A percentile compares a stretch with the other conserved stretches of the same genome.
These are phyloP conservation scores for Termitomyces sp. DNA, from an alignment of 768 basidiomycete species.

Conservation along the genomic window DNA sequence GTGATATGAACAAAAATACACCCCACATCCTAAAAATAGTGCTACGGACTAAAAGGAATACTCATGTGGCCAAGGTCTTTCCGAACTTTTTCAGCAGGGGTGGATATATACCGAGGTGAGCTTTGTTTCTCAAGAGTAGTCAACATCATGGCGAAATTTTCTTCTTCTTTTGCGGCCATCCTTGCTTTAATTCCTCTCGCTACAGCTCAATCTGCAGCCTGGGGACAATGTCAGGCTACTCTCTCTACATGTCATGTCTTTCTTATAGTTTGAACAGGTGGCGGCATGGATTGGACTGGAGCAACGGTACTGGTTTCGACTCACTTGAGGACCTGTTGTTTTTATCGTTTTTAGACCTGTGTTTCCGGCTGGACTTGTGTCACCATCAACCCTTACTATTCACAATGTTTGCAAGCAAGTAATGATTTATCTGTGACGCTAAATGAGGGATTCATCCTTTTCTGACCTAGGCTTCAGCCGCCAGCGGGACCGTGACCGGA, in stretches of 20 bases:
- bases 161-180: slow-evolving; percentile 20
- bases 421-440: neutral
- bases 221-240: slow-evolving; percentile 28
- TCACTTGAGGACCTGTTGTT: neutral
- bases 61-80: slow-evolving; percentile 9
- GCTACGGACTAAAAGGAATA: neutral
- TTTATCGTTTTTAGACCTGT: slow-evolving; percentile 24
- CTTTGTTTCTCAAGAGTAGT: neutral
- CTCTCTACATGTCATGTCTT: neutral
- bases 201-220: slow-evolving; percentile 21
- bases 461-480: slow-evolving; percentile 1
- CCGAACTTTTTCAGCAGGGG: slow-evolving; percentile 9
- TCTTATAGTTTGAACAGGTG: slow-evolving; percentile 11
- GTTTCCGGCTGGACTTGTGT: slow-evolving; percentile 33
- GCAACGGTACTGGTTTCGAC: slow-evolving; percentile 18
- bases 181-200: slow-evolving; percentile 18
- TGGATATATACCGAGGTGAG: slow-evolving; percentile 2
- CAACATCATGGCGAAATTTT: slow-evolving; percentile 15
- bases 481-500: slow-evolving; percentile 4
- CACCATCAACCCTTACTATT: slow-evolving; percentile 34
- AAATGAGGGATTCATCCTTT: neutral
- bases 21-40: neutral
- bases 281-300: slow-evolving; percentile 22
- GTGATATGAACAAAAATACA: neutral
- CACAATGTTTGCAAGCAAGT: slow-evolving; percentile 34